phyloP scores from a whole-genome alignment of 306 rosid genomes.

The Vachellia collinsii region DNA sequence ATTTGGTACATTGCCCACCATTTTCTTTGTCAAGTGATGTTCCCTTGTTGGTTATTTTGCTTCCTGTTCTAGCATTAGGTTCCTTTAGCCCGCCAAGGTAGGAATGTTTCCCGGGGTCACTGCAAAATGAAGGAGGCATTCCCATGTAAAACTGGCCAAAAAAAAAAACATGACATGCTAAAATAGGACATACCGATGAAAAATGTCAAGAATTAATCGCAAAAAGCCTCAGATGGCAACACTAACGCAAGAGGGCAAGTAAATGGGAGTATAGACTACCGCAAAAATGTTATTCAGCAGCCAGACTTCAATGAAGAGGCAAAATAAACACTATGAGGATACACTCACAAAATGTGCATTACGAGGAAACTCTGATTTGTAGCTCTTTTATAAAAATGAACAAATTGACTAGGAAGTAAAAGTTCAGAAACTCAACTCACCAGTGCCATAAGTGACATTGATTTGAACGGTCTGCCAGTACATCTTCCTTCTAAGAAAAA shows the following conservation, averaged over 20 bases:
- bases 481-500: conserved; percentile 37
- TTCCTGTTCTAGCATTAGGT: conserved; percentile 28
- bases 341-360: not conserved
- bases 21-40: conserved; percentile 37
- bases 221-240: conserved; percentile 8
- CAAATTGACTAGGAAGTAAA: conserved; percentile 20
- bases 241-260: conserved; percentile 14
- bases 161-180: not conserved
- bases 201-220: not conserved
- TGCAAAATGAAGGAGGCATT: conserved; percentile 33
- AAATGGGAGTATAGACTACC: not conserved
- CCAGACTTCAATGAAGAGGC: not conserved
- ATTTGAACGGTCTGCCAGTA: conserved; percentile 56
- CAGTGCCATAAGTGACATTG: conserved; percentile 34
- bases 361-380: not conserved
- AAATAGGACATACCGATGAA: not conserved
- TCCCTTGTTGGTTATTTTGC: conserved; percentile 31
- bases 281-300: not conserved
- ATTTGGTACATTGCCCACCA: conserved; percentile 39
- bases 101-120: conserved; percentile 40
- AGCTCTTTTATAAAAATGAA: not conserved
- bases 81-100: conserved; percentile 39
- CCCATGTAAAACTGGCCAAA: not conserved
- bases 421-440: conserved; percentile 49
- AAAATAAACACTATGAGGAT: not conserved